Percentiles rank a stretch among this genome's conserved stretches.
These are phyloP conservation scores for Neonectria neomacrospora DNA, from an alignment of 2,329 filamentous ascomycete genomes.

Conservation along the genomic window DNA sequence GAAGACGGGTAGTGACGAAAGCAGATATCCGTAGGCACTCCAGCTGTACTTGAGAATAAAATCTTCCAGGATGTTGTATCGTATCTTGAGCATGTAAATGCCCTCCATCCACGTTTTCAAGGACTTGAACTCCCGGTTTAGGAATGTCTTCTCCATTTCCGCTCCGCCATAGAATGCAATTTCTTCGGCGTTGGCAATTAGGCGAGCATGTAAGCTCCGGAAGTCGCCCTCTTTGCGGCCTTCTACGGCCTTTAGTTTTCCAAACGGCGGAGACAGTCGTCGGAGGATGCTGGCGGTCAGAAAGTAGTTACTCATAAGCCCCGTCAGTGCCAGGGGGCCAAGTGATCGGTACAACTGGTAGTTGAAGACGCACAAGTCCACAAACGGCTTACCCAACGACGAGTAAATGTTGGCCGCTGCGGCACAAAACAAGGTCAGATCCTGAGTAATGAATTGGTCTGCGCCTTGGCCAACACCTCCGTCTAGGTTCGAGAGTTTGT, in stretches of 20 bases:
- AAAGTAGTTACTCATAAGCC: conserved; percentile 92
- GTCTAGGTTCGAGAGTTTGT: conserved; percentile 92
- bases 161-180: conserved; percentile 97
- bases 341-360: conserved; percentile 95
- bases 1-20: conserved; percentile 94
- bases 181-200: conserved; percentile 97
- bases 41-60: conserved; percentile 98
- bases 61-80: conserved; percentile 98
- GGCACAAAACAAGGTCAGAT: conserved; percentile 94
- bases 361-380: conserved; percentile 98
- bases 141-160: conserved; percentile 91
- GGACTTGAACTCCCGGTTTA: conserved; percentile 92
- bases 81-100: conserved; percentile 97
- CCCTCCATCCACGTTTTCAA: conserved; percentile 97
- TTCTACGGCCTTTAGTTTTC: conserved; percentile 95
- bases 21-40: conserved; percentile 96
- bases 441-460: conserved; percentile 97
- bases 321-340: conserved; percentile 86
- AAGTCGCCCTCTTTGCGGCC: conserved; percentile 96
- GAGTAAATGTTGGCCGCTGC: conserved; percentile 94
- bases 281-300: conserved; percentile 90
- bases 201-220: conserved; percentile 85
- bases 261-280: conserved; percentile 91
- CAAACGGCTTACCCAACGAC: conserved; percentile 94
- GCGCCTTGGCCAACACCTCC: conserved; percentile 91